Conservation (phyloP, 2,329 filamentous ascomycete genomes). For the Diplodia sapinea region DNA sequence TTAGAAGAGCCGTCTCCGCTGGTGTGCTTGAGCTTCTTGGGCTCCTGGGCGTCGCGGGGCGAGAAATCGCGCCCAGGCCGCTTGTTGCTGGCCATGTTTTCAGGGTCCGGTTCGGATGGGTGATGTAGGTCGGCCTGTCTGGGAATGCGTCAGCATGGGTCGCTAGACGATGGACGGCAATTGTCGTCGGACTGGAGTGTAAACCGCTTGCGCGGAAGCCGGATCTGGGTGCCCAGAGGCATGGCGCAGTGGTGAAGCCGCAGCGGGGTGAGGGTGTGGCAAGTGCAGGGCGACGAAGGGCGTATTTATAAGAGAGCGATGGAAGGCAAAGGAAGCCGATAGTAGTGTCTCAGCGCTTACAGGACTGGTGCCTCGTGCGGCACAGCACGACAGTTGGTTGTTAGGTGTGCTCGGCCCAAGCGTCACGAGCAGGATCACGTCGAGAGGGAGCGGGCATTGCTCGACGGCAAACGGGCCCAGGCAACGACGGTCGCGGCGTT, state of each 20-base stretch:
- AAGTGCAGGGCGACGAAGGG: too few relatives aligned
- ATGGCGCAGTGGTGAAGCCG: background rate
- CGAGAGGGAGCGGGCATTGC: slow-evolving; percentile 6
- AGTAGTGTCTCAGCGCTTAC: slow-evolving; percentile 7
- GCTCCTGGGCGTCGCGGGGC: background rate
- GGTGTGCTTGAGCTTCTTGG: background rate
- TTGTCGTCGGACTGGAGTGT: background rate
- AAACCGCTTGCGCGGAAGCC: background rate
- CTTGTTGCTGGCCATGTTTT: slow-evolving; percentile 1
- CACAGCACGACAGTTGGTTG: background rate
- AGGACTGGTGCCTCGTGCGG: too few relatives aligned
- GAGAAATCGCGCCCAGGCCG: slow-evolving; percentile 10
- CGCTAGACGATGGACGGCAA: too few relatives aligned
- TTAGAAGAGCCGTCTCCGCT: background rate
- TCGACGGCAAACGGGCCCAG: background rate
- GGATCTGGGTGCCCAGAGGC: background rate
- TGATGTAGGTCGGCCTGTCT: background rate
- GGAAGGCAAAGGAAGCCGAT: background rate
- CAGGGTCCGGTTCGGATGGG: background rate
- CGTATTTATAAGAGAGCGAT: background rate
- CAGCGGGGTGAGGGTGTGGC: background rate
- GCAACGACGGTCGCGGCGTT: background rate
- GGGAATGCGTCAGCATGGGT: background rate
- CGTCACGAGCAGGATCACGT: background rate
- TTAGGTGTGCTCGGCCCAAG: background rate